Percentiles rank a stretch among this genome's conserved stretches.
phyloP scores from a whole-genome alignment of 768 basidiomycete species.

The Suillus americanus region DNA sequence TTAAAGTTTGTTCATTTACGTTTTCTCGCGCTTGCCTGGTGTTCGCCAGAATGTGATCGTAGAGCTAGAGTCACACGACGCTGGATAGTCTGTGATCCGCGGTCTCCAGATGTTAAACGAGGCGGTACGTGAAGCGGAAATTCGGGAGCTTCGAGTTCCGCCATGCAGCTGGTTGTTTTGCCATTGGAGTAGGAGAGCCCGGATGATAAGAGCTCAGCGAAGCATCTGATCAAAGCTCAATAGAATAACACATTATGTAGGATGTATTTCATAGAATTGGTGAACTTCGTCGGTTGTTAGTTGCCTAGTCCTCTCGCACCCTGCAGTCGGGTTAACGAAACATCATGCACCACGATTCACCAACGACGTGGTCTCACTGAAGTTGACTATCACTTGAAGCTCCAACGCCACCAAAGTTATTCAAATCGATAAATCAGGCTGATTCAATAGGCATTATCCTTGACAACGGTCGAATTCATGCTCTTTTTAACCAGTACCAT shows the following conservation, averaged over 20 bases:
- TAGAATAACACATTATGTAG: not conserved
- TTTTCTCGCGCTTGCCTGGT: not conserved
- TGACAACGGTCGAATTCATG: slow-evolving; percentile 2
- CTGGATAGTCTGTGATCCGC: not conserved
- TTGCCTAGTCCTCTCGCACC: not conserved
- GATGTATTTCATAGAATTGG: not conserved
- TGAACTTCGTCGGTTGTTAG: not conserved
- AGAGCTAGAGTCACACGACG: not conserved
- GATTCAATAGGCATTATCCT: not conserved
- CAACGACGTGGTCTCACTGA: not conserved
- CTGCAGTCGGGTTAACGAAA: not conserved
- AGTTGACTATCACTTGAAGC: not conserved
- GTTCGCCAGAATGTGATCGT: not conserved
- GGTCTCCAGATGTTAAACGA: not conserved
- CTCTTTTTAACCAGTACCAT: slow-evolving; percentile 1
- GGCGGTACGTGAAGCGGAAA: not conserved
- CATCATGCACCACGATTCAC: not conserved
- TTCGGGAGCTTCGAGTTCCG: not conserved
- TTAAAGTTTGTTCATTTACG: not conserved
- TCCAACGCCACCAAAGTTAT: not conserved
- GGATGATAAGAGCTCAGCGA: not conserved
- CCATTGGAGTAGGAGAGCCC: not conserved
- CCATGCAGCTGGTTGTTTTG: not conserved
- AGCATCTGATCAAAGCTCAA: not conserved
- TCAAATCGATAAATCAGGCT: not conserved